Evolutionary conservation across 208 protist genomes (phyloP), one percentile per base, ranked within the genome.

Genomic region (Crithidia acanthocephali): DNA sequence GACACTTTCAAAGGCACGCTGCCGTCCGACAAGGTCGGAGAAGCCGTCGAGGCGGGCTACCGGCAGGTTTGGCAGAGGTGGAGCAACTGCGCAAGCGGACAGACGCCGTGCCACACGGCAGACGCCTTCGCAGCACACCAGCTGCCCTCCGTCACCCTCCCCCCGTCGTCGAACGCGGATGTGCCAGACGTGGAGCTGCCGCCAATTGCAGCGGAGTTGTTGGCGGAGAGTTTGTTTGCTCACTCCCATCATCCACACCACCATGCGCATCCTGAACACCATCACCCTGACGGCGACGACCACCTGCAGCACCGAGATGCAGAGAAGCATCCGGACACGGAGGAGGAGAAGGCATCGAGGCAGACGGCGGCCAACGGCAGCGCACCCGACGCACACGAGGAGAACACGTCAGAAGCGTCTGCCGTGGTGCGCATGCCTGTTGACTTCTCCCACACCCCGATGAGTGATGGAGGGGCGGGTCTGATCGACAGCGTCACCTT

Each of bases 1-100:
- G 91, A 94, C 70, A 83, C 86, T 18, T 95, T 95, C 71, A 95
- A 95, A 59, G 91, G 88, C 27, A 94, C 86, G 4, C 66, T 91
- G 23, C 66, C 84, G 2, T 83, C 88, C 4, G 84, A 75, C 68
- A 62, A 70, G 57, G 91, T 85, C 0, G 82, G 86, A 10, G 78
- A 86, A 66, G 87, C 86, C 2, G 81, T 81, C 30, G 83, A 92
- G 67, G 56, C 50, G 1, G 87, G 82, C 2, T 72, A 87, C 53
- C 75, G 76, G 16, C 68, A 48, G 20, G 70, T 57, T 1, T 58
- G 62, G 45, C 18, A 50, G 32, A 66, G 9, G 8, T 59, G 33
- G 18, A 8, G 23, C 8, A 30, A 23, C 1, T 7, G 30, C 28
- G 18, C 10, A 37, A 30, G 30, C 11, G 44, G 18, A n/a, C 16